Conservation (phyloP, 202 grass and related monocot species). For the Sporobolus alterniflorus region DNA sequence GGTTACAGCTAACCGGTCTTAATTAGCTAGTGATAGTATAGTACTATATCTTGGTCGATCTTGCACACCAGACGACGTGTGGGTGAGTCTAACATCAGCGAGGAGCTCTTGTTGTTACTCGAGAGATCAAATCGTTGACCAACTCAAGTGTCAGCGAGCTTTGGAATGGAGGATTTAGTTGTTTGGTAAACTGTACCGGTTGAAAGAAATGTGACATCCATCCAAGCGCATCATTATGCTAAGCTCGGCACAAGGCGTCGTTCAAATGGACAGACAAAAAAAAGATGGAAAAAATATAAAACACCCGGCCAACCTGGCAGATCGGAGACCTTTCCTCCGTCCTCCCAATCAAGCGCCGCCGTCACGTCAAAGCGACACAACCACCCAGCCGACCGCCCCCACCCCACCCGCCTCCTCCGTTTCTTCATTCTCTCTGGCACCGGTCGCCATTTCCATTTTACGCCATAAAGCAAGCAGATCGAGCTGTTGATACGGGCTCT, state of each 20-base stretch:
- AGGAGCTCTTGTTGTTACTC: not conserved
- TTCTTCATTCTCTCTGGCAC: not conserved
- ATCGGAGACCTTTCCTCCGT: not conserved
- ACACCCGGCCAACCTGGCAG: not conserved
- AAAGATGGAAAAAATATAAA: not conserved
- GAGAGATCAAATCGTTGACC: not conserved
- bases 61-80: too few species aligned
- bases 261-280: not conserved
- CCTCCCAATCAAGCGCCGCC: constrained; percentile 25
- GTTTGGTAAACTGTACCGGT: not conserved
- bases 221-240: not conserved
- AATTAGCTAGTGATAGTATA: too few species aligned
- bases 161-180: not conserved
- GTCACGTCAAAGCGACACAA: constrained; percentile 50
- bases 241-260: not conserved
- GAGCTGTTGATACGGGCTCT: not conserved
- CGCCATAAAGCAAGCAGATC: constrained; percentile 22
- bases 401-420: not conserved
- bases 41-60: too few species aligned
- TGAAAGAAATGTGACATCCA: not conserved
- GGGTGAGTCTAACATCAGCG: not conserved
- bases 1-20: too few species aligned
- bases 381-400: not conserved
- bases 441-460: not conserved
- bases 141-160: not conserved